phyloP scores from a whole-genome alignment of 176 grass and related monocot species.

The Alopecurus myosuroides region DNA sequence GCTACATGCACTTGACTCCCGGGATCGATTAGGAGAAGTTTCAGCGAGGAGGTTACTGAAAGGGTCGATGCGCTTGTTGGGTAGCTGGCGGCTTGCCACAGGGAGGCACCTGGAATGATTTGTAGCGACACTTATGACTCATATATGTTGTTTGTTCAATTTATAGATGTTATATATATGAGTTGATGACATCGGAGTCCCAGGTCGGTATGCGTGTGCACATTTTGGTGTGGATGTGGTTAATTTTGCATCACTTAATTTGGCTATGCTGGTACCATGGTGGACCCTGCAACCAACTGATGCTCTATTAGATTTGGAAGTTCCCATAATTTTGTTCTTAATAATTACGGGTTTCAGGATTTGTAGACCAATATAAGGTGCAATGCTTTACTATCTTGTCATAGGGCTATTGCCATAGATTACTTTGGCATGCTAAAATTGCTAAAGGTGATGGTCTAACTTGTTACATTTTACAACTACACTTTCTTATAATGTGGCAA shows the following conservation, averaged over 20 bases:
- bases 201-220: neutral
- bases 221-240: neutral
- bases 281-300: neutral
- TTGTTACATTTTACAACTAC: conserved; percentile 20
- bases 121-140: neutral
- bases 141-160: conserved; percentile 10
- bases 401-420: neutral
- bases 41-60: neutral
- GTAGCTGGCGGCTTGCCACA: no score
- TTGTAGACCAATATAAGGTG: neutral
- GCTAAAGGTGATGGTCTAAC: neutral
- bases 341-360: neutral
- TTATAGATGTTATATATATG: neutral
- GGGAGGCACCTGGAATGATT: neutral
- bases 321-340: neutral
- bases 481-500: neutral
- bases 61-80: no score
- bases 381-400: neutral
- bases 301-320: neutral
- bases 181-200: conserved; percentile 11
- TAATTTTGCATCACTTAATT: neutral
- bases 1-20: neutral
- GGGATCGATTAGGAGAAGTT: neutral
- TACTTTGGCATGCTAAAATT: conserved; percentile 13
- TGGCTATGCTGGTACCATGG: neutral